Evolutionary conservation across 2,329 filamentous ascomycete species (phyloP), one percentile per base, ranked within the genome.

Genomic region (Coniella lustricola): DNA sequence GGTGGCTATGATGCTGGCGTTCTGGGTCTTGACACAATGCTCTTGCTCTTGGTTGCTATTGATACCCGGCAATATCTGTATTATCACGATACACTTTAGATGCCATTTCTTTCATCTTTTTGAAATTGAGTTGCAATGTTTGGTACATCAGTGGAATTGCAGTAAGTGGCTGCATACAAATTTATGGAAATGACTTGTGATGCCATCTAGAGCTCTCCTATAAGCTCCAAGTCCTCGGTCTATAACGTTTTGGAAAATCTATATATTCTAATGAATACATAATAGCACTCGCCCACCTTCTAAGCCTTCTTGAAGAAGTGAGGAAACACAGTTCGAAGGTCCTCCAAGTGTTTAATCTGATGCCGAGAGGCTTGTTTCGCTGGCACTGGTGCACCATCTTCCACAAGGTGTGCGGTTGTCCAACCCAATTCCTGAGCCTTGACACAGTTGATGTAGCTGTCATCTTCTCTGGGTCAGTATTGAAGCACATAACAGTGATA

Each of bases 321-420:
- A 0, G 93, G 90, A 56, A 91, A 97, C 10, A 86, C 66, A 0
- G 69, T 69, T 39, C 86, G 79, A 50, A 98, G 69, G 60, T 97
- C 86, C 55, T 86, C 75, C 22, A 98, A 68, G 60, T 81, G 77
- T 38, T 77, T 74, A 55, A 98, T 86, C 62, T 90, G 84, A 63
- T 86, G 81, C 58, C 87, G 79, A 33, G 84, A 84, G 4, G 85
- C 84, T 51, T 77, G 80, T 4, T 72, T 75, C 18, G 67, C 65
- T 2, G 90, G 90, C 9, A 75, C 64, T 14, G 77, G 69, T 31
- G 89, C 73, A 7, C 77, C 79, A 32, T 87, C 81, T 62, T 97
- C 93, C 5, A 97, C 81, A 18, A 96, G 75, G 66, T 97, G 93
- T 5, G 79, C 86, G 1, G 85, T 81, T 12, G 81, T 87, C 93